Percentiles rank a stretch among this genome's conserved stretches.
These are phyloP conservation scores for Sclerotinia nivalis DNA, from an alignment of 2,329 filamentous ascomycete species.

Conservation along the genomic window DNA sequence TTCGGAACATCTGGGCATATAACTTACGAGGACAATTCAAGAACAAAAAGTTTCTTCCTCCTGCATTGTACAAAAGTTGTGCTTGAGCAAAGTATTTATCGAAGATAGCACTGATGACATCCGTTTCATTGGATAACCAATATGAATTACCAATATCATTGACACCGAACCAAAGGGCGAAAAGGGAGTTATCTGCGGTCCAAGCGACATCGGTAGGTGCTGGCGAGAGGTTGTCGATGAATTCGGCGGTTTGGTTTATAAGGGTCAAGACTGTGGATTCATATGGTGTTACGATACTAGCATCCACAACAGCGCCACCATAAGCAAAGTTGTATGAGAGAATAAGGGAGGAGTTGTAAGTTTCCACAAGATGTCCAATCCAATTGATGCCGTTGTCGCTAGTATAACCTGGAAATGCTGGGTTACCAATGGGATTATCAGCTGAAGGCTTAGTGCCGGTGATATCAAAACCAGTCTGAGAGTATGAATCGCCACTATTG, in stretches of 20 bases:
- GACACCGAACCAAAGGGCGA: conserved; percentile 54
- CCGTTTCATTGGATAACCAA: conserved; percentile 38
- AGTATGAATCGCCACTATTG: conserved; percentile 43
- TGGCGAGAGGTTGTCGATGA: conserved; percentile 43
- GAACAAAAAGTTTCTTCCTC: conserved; percentile 51
- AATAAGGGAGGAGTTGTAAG: conserved; percentile 46
- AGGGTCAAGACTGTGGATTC: conserved; percentile 39
- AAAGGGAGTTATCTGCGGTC: conserved; percentile 45
- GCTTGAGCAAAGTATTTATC: conserved; percentile 48
- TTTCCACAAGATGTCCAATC: conserved; percentile 48
- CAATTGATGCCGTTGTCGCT: conserved; percentile 38
- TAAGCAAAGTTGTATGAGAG: conserved; percentile 52
- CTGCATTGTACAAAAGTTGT: conserved; percentile 48
- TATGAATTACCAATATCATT: conserved; percentile 54
- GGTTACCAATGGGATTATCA: conserved; percentile 42
- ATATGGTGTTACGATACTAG: conserved; percentile 36
- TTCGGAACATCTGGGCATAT: neutral
- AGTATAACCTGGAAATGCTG: conserved; percentile 42
- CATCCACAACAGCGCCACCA: conserved; percentile 43
- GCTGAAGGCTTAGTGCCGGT: conserved; percentile 37
- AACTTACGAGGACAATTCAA: conserved; percentile 47
- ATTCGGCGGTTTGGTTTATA: conserved; percentile 43
- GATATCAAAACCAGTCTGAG: conserved; percentile 41
- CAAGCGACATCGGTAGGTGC: conserved; percentile 43
- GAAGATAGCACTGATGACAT: conserved; percentile 45